Evolutionary conservation across 208 protist genomes (phyloP), one percentile per base, ranked within the genome.

Genomic region (Naegleria fowleri): DNA sequence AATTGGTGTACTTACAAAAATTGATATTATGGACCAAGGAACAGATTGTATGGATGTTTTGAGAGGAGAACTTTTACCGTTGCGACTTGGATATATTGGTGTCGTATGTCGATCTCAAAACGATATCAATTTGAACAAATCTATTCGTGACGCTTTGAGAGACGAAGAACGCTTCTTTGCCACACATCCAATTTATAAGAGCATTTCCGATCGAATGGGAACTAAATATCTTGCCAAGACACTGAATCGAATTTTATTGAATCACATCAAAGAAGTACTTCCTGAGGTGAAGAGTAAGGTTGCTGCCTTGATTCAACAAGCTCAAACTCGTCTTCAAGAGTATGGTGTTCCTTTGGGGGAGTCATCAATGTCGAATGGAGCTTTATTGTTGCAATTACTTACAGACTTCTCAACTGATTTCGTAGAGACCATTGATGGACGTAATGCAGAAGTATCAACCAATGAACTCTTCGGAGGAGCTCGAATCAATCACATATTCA

Each of bases 21-120:
- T 99, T 0, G 99, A 99, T 93, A 93, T 99, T 22, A 99, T 99
- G 98, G 97, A 98, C 91, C 92, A 94, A 83, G 99, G 99, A 40
- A 99, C 99, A 25, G 97, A 99, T 94, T 98, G 97, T 58, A 92
- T 97, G 39, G 98, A 99, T 85, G 94, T 99, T 22, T 95, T 99
- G 38, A 91, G 92, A 4, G 98, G 98, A 43, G 95, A 96, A 58
- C 93, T 98, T 33, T 92, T 99, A 67, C 96, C 96, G 15, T 95
- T 99, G 5, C 95, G 96, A 88, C 95, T 99, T 67, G 99, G 99
- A 79, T 99, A 98, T 92, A 96, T 99, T 55, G 98, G 98, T 36
- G 97, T 99, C 11, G 97, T 99, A 90, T 99, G 99, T 95, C 94
- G 99, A 67, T 97, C 95, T 43, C 99, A 99, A 95, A 94, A 97